A percentile compares a stretch with the other conserved stretches of the same genome.
These are phyloP conservation scores for Pseudofabraea citricarpa DNA, from an alignment of 2,329 filamentous ascomycete species.

Conservation along the genomic window DNA sequence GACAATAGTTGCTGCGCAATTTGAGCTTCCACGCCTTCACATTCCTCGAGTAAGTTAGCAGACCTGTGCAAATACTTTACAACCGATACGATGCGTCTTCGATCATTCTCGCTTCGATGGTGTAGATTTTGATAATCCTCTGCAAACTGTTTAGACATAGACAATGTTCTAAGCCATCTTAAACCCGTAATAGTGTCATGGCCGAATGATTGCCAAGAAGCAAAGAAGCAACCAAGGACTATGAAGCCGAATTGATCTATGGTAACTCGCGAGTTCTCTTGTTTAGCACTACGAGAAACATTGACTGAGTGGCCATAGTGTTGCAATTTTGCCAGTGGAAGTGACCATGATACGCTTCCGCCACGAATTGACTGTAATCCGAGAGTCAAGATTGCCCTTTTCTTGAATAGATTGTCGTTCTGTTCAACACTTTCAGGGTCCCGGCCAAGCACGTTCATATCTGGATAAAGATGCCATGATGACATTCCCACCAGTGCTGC, in stretches of 20 bases:
- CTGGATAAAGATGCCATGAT: slow-evolving; percentile 16
- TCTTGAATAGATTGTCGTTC: slow-evolving; percentile 11
- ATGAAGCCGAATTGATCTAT: slow-evolving; percentile 8
- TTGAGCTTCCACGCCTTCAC: neutral
- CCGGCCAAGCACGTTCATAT: neutral
- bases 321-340: neutral
- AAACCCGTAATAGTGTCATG: neutral
- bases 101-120: neutral
- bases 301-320: slow-evolving; percentile 7
- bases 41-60: neutral
- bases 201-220: neutral
- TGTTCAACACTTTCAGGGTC: slow-evolving; percentile 4
- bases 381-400: slow-evolving; percentile 11
- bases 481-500: slow-evolving; percentile 9
- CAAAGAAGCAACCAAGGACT: neutral
- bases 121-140: neutral
- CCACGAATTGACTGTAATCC: slow-evolving; percentile 11
- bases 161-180: neutral
- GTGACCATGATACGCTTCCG: slow-evolving; percentile 4
- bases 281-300: neutral
- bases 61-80: neutral
- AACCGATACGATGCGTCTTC: neutral
- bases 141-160: neutral
- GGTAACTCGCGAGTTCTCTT: slow-evolving; percentile 4
- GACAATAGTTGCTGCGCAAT: neutral